Base-by-base conservation (phyloP, 129 eudicot genomes). In the Flaveria ramosissima region DNA sequence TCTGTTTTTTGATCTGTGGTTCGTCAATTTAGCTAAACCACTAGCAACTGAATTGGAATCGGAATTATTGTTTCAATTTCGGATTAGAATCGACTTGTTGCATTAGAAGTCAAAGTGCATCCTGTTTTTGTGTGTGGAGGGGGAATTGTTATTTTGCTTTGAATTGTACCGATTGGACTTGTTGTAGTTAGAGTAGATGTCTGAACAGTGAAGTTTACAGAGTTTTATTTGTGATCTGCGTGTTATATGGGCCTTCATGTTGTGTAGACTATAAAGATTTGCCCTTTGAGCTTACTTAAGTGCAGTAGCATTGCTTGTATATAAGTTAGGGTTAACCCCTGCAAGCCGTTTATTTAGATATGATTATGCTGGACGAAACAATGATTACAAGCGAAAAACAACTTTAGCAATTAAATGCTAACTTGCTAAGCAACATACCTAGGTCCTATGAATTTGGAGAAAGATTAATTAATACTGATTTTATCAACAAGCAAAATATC, bases 71-170 rank as follows among this genome's bases (percentile, higher is more conserved):
- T n/a, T n/a, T n/a, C n/a, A n/a, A n/a, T n/a, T n/a, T n/a, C n/a
- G n/a, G n/a, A n/a, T n/a, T n/a, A n/a, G n/a, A n/a, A n/a, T n/a
- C n/a, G n/a, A n/a, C n/a, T n/a, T n/a, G n/a, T n/a, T n/a, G n/a
- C n/a, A n/a, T n/a, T n/a, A n/a, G n/a, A n/a, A n/a, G 80, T 76
- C 73, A 76, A 76, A 66, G 12, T 14, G 63, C 72, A 30, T 64
- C 80, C 8, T 4, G 7, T 45, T 64, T 45, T 27, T 27, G 9
- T 47, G 6, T 21, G 65, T 64, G 65, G 64, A 30, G 48, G 23
- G 27, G 53, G 27, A 27, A 3, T 16, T 26, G 6, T 3, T 3
- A 5, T 74, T 50, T 46, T 74, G 45, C 52, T 26, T 30, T 20
- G 17, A 32, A 17, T 64, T 11, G 26, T 9, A 10, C 13, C n/a